Evolutionary conservation across 805 yeast genomes (phyloP).

Genomic region (Deakozyma indianensis): DNA sequence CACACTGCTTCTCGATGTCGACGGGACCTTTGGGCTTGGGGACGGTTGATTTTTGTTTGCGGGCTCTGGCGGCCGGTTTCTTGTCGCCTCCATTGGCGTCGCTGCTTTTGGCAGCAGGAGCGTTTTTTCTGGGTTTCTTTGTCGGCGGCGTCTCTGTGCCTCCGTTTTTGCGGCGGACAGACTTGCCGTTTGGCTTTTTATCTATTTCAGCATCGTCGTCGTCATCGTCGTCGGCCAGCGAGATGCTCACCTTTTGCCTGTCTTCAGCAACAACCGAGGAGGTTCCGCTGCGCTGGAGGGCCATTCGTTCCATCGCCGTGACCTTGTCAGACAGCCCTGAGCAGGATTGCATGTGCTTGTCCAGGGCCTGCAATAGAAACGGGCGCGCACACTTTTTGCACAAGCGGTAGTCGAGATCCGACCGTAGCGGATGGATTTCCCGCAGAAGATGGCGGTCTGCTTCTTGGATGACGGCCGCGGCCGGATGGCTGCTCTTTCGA

Average conservation of each 20-base stretch:
- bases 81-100: not conserved
- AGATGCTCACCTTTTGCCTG: not conserved
- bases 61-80: not conserved
- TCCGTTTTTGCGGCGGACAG: not conserved
- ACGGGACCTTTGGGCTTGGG: constrained; percentile 59
- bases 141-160: not conserved
- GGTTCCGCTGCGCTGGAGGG: not conserved
- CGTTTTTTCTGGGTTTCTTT: not conserved
- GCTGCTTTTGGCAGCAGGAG: not conserved
- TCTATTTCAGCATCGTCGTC: not conserved
- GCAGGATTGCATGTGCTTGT: not conserved
- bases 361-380: not conserved
- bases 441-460: not conserved
- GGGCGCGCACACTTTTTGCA: constrained; percentile 1
- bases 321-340: not conserved
- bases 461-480: not conserved
- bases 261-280: not conserved
- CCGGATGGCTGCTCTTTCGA: not conserved
- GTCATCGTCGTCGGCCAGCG: not conserved
- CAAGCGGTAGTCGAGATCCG: not conserved
- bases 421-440: not conserved
- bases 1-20: constrained; percentile 84
- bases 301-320: not conserved
- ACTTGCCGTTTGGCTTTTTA: not conserved
- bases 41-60: not conserved